These are phyloP conservation scores for Articulospora tetracladia DNA, from an alignment of 495 filamentous ascomycete genomes.

Conservation along the genomic window DNA sequence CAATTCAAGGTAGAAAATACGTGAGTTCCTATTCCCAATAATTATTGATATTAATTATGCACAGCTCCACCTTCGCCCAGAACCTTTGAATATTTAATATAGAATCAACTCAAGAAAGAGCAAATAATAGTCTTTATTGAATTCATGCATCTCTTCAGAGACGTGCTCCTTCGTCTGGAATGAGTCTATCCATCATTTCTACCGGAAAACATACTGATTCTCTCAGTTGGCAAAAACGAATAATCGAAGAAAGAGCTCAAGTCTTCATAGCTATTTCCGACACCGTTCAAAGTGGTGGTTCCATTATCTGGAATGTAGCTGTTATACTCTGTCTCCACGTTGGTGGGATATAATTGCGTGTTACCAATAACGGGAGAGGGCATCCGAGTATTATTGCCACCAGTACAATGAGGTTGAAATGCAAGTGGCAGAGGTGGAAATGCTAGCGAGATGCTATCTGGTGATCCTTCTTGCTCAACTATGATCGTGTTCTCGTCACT, in stretches of 20 bases:
- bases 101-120: too few relatives aligned
- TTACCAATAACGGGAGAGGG: constrained; percentile 2
- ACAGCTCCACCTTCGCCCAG: too few relatives aligned
- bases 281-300: neutral
- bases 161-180: neutral
- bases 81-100: too few relatives aligned
- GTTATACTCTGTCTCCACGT: neutral
- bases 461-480: constrained; percentile 12
- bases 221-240: constrained; percentile 18
- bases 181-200: neutral
- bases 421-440: constrained; percentile 34
- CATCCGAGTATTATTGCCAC: constrained; percentile 37
- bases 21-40: too few relatives aligned
- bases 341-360: neutral
- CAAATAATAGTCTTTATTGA: too few relatives aligned
- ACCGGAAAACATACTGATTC: constrained; percentile 22
- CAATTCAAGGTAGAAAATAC: too few relatives aligned
- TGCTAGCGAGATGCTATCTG: constrained; percentile 28
- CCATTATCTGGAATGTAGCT: neutral
- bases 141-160: neutral
- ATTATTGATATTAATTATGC: too few relatives aligned
- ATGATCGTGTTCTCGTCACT: neutral
- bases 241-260: constrained; percentile 22
- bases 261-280: constrained; percentile 14
- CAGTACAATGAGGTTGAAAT: constrained; percentile 28